Base-by-base conservation (phyloP, 2,329 filamentous ascomycete species). In the Diaporthe eres region DNA sequence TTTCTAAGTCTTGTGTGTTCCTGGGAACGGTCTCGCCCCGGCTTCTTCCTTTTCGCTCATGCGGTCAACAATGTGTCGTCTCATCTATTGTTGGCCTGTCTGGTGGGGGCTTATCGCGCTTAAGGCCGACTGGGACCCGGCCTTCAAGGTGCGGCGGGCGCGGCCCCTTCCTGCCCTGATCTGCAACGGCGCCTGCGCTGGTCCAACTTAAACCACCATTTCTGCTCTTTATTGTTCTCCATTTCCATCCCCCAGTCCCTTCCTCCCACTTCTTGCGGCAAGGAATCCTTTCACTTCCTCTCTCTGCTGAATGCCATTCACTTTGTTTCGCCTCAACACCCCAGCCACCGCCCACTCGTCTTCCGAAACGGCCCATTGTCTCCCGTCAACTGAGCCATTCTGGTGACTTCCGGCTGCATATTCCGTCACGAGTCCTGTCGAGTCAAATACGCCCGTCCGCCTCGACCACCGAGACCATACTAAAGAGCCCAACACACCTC, bases 51-150 rank as follows among this genome's bases (percentile, higher is more conserved):
- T 31, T 53, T 42, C 31, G n/a, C 10, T 22, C 8, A 70, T 70
- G 65, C 65, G 51, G 65, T 42, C 47, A 55, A 70, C 28, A 72
- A 53, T 42, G 68, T 37, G n/a, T 53, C 71, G 37, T 63, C 53
- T 72, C 71, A 51, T 42, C 71, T 55, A 73, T 65, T 65, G 55
- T 65, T 65, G 51, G 60, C 58, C 19, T 25, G 12, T 31, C 25
- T 73, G 47, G 49, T 53, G 71, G 58, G 70, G 70, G 71, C 58
- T 73, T 55, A 65, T 55, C 47, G 71, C 71, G 71, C 58, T 73
- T 73, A 73, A 73, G 71, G 71, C 71, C 71, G 71, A 73, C 61
- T 65, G 34, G 47, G 58, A 31, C 49, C 71, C 37, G 71, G 39
- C 71, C 58, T 47, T 65, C 47, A 65, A 44, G 34, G 47, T 63